These are phyloP conservation scores for Polyporus arcularius DNA, from an alignment of 768 basidiomycete genomes.

Conservation along the genomic window DNA sequence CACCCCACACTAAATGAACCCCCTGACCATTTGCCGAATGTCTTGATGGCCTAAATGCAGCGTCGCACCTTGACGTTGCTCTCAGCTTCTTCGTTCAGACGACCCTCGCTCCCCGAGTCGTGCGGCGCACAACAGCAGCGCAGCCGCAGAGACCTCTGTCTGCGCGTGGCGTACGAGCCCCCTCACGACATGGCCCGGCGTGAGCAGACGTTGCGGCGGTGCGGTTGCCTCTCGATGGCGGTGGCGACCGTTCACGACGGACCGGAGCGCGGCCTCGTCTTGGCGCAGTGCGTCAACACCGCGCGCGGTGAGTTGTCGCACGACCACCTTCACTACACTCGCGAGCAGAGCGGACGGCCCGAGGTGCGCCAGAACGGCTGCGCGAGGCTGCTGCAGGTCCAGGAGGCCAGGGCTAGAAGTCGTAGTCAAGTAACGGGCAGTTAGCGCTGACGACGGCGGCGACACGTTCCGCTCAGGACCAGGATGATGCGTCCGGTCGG, in stretches of 20 bases:
- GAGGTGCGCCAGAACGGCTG: constrained; percentile 27
- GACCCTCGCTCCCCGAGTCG: constrained; percentile 29
- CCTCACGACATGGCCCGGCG: constrained; percentile 43
- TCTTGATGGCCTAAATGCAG: too few species aligned
- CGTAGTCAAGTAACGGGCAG: neutral
- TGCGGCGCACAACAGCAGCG: constrained; percentile 32
- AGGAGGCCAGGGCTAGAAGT: neutral
- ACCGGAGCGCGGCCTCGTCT: constrained; percentile 31
- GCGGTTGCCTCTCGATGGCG: constrained; percentile 11
- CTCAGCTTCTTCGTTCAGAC: neutral
- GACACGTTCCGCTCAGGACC: neutral
- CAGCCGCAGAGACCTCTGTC: constrained; percentile 17
- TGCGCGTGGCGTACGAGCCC: constrained; percentile 29
- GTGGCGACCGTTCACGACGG: constrained; percentile 9
- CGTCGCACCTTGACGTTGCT: too few species aligned
- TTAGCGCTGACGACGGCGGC: neutral
- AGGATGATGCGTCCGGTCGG: neutral
- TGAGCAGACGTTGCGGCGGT: constrained; percentile 30
- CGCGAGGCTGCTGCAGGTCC: constrained; percentile 8
- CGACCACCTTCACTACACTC: constrained; percentile 32
- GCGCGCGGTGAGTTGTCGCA: constrained; percentile 35
- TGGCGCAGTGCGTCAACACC: constrained; percentile 35
- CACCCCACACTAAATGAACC: constrained; percentile 7
- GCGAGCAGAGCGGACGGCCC: constrained; percentile 41
- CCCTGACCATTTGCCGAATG: neutral